phyloP scores from a whole-genome alignment of 805 yeast genomes.

The Tetrapisispora taiwanensis region DNA sequence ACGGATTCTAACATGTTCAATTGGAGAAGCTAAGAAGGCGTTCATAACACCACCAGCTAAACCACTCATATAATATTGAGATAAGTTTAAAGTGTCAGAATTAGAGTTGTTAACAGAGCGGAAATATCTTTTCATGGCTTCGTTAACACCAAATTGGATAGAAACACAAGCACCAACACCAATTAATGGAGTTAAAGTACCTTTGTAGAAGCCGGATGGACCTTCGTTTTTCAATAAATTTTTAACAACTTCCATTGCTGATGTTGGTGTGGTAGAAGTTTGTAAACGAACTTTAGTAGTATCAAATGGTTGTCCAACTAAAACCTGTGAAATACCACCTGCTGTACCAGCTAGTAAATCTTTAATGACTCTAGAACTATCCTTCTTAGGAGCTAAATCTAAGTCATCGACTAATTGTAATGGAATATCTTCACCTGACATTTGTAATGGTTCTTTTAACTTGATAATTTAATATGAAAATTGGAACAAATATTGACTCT shows the following conservation, averaged over 20 bases:
- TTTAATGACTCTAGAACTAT: slow-evolving; percentile 32
- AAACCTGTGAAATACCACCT: slow-evolving; percentile 93
- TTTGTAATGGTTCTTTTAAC: slow-evolving; percentile 2
- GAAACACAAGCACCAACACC: slow-evolving; percentile 99
- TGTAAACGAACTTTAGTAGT: slow-evolving; percentile 90
- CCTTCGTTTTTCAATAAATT: slow-evolving; percentile 74
- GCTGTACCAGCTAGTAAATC: slow-evolving; percentile 86
- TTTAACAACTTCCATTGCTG: slow-evolving; percentile 64
- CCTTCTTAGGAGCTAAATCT: slow-evolving; percentile 9
- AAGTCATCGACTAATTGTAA: slow-evolving; percentile 27
- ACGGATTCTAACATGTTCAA: slow-evolving; percentile 89
- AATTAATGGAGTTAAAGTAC: slow-evolving; percentile 82
- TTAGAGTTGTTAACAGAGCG: slow-evolving; percentile 31
- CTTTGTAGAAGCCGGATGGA: slow-evolving; percentile 77
- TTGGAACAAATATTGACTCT: no score
- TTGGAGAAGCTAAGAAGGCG: slow-evolving; percentile 82
- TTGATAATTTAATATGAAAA: neutral
- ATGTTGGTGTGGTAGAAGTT: slow-evolving; percentile 67
- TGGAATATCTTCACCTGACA: slow-evolving; percentile 28
- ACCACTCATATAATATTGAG: slow-evolving; percentile 76
- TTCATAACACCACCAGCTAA: slow-evolving; percentile 88
- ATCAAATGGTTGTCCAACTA: slow-evolving; percentile 94
- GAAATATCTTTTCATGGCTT: slow-evolving; percentile 79
- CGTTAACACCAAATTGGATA: slow-evolving; percentile 91
- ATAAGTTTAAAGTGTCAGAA: slow-evolving; percentile 34